phyloP scores from a whole-genome alignment of 345 rosid species.

The Hibiscus tridactylites region DNA sequence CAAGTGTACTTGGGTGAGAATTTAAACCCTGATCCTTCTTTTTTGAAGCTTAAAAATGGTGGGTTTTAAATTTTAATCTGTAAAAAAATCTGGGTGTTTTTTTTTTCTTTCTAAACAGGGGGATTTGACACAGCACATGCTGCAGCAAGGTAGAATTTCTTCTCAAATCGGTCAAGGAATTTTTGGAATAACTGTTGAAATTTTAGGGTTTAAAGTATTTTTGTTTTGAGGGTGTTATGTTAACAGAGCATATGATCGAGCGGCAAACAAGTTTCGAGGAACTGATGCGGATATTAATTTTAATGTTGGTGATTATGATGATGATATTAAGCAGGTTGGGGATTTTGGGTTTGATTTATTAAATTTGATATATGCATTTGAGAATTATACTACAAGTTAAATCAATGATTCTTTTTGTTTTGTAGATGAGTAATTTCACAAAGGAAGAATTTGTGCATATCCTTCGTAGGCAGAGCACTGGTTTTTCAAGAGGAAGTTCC shows the following conservation, averaged over 20 bases:
- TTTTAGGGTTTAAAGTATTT: background rate
- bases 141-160: slow-evolving; percentile 62
- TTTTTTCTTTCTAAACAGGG: slow-evolving; percentile 27
- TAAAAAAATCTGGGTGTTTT: background rate
- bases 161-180: background rate
- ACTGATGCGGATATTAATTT: slow-evolving; percentile 81
- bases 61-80: background rate
- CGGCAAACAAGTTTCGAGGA: slow-evolving; percentile 79
- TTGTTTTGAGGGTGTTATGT: background rate
- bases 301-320: slow-evolving; percentile 45
- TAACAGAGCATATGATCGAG: slow-evolving; percentile 78
- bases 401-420: background rate
- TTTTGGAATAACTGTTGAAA: background rate
- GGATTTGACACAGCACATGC: slow-evolving; percentile 89
- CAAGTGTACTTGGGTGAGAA: slow-evolving; percentile 69
- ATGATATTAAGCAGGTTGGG: slow-evolving; percentile 59
- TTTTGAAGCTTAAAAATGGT: background rate
- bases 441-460: slow-evolving; percentile 75
- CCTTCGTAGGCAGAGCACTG: slow-evolving; percentile 71
- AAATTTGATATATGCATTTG: background rate
- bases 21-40: background rate
- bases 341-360: background rate
- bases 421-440: slow-evolving; percentile 47
- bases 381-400: background rate
- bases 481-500: slow-evolving; percentile 66